These are phyloP conservation scores for Perilla frutescens DNA, from an alignment of 257 asterid species.

Conservation along the genomic window DNA sequence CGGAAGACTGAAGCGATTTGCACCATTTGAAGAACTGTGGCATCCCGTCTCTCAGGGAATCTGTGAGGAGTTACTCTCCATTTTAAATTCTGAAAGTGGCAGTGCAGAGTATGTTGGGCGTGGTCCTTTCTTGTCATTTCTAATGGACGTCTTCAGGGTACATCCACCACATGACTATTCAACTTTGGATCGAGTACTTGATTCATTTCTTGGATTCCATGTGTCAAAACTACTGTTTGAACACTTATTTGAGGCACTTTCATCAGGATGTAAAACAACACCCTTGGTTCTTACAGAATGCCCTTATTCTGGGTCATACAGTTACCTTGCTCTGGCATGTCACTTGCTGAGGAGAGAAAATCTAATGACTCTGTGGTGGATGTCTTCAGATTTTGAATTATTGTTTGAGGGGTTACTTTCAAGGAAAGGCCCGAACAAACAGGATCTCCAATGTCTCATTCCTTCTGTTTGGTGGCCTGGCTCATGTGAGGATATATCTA, in stretches of 20 bases:
- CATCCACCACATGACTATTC: conserved; percentile 86
- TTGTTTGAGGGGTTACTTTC: conserved; percentile 88
- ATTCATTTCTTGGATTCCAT: conserved; percentile 68
- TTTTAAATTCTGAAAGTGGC: conserved; percentile 52
- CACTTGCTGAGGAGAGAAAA: conserved; percentile 84
- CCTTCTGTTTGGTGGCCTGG: conserved; percentile 99
- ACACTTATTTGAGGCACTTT: conserved; percentile 72
- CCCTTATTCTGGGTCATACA: conserved; percentile 95
- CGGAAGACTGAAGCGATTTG: conserved; percentile 80
- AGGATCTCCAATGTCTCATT: conserved; percentile 85
- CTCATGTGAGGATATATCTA: conserved; percentile 74
- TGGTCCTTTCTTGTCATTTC: conserved; percentile 79
- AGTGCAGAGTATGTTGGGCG: conserved; percentile 66
- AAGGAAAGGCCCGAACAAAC: conserved; percentile 80
- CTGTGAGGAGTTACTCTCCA: conserved; percentile 66
- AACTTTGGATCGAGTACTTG: conserved; percentile 77
- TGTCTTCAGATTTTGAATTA: conserved; percentile 72
- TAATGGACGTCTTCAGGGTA: conserved; percentile 67
- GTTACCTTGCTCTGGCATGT: conserved; percentile 81
- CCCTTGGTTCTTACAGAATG: conserved; percentile 73
- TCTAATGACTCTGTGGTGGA: conserved; percentile 89
- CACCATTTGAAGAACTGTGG: conserved; percentile 69
- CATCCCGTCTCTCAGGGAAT: conserved; percentile 76
- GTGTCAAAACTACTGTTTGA: conserved; percentile 63
- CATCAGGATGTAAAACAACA: conserved; percentile 80